Base-by-base conservation (phyloP, 176 grass and related monocot genomes). In the Cymbopogon citratus region DNA sequence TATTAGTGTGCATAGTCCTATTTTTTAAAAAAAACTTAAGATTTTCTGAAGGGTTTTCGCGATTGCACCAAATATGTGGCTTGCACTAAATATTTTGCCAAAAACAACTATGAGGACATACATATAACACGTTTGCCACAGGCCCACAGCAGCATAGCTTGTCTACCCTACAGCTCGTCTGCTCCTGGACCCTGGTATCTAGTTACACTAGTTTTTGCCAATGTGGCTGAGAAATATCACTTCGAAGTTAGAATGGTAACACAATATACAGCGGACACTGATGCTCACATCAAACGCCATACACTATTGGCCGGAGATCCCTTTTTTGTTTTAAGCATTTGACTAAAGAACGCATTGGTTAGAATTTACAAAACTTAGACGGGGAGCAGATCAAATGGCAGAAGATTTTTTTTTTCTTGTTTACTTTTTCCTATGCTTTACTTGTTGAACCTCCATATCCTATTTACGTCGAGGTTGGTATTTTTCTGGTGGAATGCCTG, bases 401-500 rank as follows among this genome's bases (percentile, higher is more conserved):
- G 24, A 46, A 56, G 19, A 36, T 63, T 73, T 84, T 85, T 84
- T 81, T 75, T 86, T 69, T 73, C 67, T 63, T 19, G 39, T 62
- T 86, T 90, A 33, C 31, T 90, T 74, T 49, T 83, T 90, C 85
- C 80, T 90, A 63, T 83, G 16, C 51, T 79, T 81, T 90, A 74
- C 80, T 74, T 83, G 79, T 83, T 25, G 19, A 90, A 90, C 88
- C 79, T 87, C 84, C 74, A 78, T 79, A 83, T 87, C 84, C 82
- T 99, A 99, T 95, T 90, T 93, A 88, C 85, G 87, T 75, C 87
- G 93, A 87, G 89, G 81, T 46, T 83, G 89, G 64, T 88, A 87
- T 87, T 95, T 91, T 88, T 91, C 96, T 63, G 83, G 96, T 52
- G 96, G 94, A 72, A 82, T 71, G 59, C 87, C 93, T 23, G 93